Percentiles rank a stretch among this genome's conserved stretches.
Conservation (phyloP, 2,329 filamentous ascomycete genomes). For the Dactylellina haptotyla region DNA sequence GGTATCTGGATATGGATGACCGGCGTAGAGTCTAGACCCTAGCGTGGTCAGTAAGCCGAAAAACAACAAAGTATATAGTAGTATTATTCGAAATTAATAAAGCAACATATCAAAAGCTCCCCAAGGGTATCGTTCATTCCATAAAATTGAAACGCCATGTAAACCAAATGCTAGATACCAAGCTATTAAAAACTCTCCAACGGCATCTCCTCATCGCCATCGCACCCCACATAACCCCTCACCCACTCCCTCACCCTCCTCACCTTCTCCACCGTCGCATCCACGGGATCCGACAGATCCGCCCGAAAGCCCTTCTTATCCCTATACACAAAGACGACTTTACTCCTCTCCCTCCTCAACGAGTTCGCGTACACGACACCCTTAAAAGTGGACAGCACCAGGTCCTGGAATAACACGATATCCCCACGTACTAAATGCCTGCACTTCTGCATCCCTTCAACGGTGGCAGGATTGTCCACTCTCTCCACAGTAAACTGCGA, state of each 20-base stretch:
- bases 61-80: too few relatives aligned
- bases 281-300: slow-evolving; percentile 34
- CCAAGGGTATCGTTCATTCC: too few relatives aligned
- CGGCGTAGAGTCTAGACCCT: too few relatives aligned
- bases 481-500: neutral
- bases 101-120: too few relatives aligned
- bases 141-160: neutral
- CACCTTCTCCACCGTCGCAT: slow-evolving; percentile 38
- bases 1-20: too few relatives aligned
- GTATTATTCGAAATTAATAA: too few relatives aligned
- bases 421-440: slow-evolving; percentile 22
- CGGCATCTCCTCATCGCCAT: slow-evolving; percentile 21
- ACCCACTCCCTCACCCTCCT: slow-evolving; percentile 41
- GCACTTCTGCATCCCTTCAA: slow-evolving; percentile 10
- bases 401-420: slow-evolving; percentile 37
- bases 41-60: too few relatives aligned
- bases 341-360: slow-evolving; percentile 23
- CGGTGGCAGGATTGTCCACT: neutral
- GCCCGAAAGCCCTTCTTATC: slow-evolving; percentile 25
- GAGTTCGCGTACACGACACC: slow-evolving; percentile 34
- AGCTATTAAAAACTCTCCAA: slow-evolving; percentile 22
- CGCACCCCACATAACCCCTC: slow-evolving; percentile 27
- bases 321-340: slow-evolving; percentile 29
- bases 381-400: slow-evolving; percentile 10
- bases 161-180: neutral